phyloP scores from a whole-genome alignment of 805 yeast genomes.

The Lachancea thermotolerans region DNA sequence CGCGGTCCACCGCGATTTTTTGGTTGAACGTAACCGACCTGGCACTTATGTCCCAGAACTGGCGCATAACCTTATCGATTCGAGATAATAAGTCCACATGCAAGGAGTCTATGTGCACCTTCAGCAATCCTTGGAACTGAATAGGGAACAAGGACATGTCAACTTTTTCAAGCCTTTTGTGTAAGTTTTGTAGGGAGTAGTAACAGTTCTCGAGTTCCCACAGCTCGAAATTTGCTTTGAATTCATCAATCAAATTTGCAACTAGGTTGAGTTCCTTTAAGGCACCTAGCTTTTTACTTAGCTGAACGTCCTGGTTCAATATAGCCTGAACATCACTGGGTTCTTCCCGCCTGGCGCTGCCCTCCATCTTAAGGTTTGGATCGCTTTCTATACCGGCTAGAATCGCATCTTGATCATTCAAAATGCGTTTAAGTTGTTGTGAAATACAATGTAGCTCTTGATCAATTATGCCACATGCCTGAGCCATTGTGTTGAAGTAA shows the following conservation, averaged over 20 bases:
- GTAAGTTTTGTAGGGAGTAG: slow-evolving; percentile 23
- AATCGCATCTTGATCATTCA: slow-evolving; percentile 10
- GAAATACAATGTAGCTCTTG: neutral
- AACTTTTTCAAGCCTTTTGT: slow-evolving; percentile 18
- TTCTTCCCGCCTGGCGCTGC: neutral
- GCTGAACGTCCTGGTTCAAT: slow-evolving; percentile 14
- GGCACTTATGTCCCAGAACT: slow-evolving; percentile 21
- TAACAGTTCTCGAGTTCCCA: slow-evolving; percentile 30
- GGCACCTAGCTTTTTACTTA: slow-evolving; percentile 19
- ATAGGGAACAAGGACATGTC: slow-evolving; percentile 15
- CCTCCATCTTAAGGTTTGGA: slow-evolving; percentile 17
- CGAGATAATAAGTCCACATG: slow-evolving; percentile 20
- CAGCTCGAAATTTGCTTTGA: slow-evolving; percentile 24
- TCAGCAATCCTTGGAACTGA: slow-evolving; percentile 25
- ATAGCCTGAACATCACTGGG: slow-evolving; percentile 7
- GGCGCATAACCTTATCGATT: slow-evolving; percentile 13
- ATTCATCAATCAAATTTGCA: slow-evolving; percentile 22
- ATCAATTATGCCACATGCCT: neutral
- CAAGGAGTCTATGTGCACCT: slow-evolving; percentile 21
- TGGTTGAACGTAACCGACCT: slow-evolving; percentile 12
- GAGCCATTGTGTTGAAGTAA: neutral
- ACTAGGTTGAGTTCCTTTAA: slow-evolving; percentile 16
- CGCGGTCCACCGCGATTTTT: slow-evolving; percentile 8
- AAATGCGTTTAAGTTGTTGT: slow-evolving; percentile 1
- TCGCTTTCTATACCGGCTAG: slow-evolving; percentile 12